These are phyloP conservation scores for Nicotiana undulata DNA, from an alignment of 257 asterid genomes.

Conservation along the genomic window DNA sequence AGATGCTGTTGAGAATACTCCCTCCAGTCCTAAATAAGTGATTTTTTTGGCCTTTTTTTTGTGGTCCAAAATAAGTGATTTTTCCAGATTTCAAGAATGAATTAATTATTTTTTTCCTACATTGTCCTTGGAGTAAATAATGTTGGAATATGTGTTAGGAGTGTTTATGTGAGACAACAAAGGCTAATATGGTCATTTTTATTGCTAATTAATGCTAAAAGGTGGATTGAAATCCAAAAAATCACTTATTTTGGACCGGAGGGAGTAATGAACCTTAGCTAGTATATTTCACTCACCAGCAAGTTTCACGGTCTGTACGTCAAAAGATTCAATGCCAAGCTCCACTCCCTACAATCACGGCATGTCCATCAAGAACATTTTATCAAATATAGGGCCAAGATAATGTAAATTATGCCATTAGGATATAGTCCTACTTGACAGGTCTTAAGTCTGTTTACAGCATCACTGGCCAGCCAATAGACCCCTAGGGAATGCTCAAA, in stretches of 20 bases:
- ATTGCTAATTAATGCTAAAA: too few species aligned
- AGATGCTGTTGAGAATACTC: slow-evolving; percentile 7
- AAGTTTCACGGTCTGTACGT: slow-evolving; percentile 64
- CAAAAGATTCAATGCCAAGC: slow-evolving; percentile 66
- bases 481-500: slow-evolving; percentile 96
- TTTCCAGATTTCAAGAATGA: too few species aligned
- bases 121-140: too few species aligned
- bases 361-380: slow-evolving; percentile 15
- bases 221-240: too few species aligned
- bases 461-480: slow-evolving; percentile 81
- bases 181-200: too few species aligned
- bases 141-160: too few species aligned
- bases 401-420: slow-evolving; percentile 2
- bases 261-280: not conserved
- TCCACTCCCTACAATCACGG: slow-evolving; percentile 59
- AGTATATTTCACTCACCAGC: slow-evolving; percentile 46
- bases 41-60: too few species aligned
- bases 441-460: slow-evolving; percentile 52
- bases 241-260: too few species aligned
- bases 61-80: too few species aligned
- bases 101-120: too few species aligned
- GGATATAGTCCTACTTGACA: slow-evolving; percentile 49
- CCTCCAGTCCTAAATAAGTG: too few species aligned
- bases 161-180: too few species aligned
- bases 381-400: slow-evolving; percentile 14